Percentiles rank a stretch among this genome's conserved stretches.
Conservation (phyloP, 495 filamentous ascomycete species). For the Aspergillus hancockii region DNA sequence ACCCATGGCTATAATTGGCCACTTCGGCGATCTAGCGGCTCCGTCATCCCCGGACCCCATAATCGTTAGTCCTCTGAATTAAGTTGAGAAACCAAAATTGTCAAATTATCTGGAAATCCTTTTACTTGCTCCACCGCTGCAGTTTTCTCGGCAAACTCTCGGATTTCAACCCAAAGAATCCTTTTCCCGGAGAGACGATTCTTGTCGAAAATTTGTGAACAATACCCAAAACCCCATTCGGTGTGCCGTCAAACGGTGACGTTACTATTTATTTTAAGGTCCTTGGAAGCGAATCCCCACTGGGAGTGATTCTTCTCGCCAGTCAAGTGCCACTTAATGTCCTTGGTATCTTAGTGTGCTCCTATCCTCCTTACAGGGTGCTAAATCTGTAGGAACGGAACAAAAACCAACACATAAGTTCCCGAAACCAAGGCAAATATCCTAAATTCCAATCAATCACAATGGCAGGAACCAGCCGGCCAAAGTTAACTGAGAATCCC, state of each 20-base stretch:
- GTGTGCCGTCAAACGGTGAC: background rate
- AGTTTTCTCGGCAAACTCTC: constrained; percentile 36
- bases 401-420: background rate
- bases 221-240: constrained; percentile 8
- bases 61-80: background rate
- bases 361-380: background rate
- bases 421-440: background rate
- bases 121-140: constrained; percentile 12
- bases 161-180: constrained; percentile 2
- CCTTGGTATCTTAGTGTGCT: too few species aligned
- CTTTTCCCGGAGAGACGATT: constrained; percentile 1
- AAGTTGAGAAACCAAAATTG: background rate
- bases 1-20: background rate
- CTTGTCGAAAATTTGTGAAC: constrained; percentile 2
- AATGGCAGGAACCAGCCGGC: background rate
- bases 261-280: background rate
- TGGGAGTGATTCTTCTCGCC: background rate
- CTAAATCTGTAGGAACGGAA: background rate
- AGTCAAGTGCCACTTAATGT: background rate
- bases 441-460: background rate
- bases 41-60: background rate
- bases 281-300: background rate
- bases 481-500: constrained; percentile 4
- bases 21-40: constrained; percentile 1
- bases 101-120: background rate